These are phyloP conservation scores for Fusarium falciforme DNA, from an alignment of 2,329 filamentous ascomycete species.

Conservation along the genomic window DNA sequence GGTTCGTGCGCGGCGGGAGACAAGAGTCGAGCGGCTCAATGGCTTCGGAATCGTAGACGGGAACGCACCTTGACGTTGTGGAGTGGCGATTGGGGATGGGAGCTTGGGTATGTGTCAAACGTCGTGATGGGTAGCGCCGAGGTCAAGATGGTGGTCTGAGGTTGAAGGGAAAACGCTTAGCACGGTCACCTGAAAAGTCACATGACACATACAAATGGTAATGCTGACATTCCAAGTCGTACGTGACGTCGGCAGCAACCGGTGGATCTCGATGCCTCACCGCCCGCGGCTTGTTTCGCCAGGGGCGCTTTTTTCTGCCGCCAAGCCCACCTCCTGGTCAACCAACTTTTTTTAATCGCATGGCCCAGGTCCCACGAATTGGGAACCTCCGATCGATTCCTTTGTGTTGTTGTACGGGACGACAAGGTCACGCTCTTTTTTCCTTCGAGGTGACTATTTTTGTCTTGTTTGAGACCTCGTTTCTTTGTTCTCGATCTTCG, in stretches of 20 bases:
- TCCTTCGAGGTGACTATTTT: background rate
- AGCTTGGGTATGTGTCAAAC: slow-evolving; percentile 43
- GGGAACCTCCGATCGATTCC: slow-evolving; percentile 33
- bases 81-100: slow-evolving; percentile 42
- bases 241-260: slow-evolving; percentile 40
- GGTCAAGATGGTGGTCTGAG: slow-evolving; percentile 48
- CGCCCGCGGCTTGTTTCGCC: slow-evolving; percentile 32
- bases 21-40: slow-evolving; percentile 1
- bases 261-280: slow-evolving; percentile 23
- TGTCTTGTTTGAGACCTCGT: background rate
- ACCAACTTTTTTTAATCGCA: slow-evolving; percentile 41
- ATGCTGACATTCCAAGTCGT: slow-evolving; percentile 26
- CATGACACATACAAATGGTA: slow-evolving; percentile 25
- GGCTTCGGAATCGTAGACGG: background rate
- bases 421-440: slow-evolving; percentile 11
- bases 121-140: slow-evolving; percentile 44
- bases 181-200: slow-evolving; percentile 32
- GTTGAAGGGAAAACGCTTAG: slow-evolving; percentile 46
- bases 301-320: slow-evolving; percentile 43
- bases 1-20: slow-evolving; percentile 29
- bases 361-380: slow-evolving; percentile 35
- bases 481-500: background rate
- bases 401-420: slow-evolving; percentile 30
- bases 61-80: slow-evolving; percentile 43
- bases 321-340: slow-evolving; percentile 40